Percentiles rank a stretch among this genome's conserved stretches.
Evolutionary conservation across 306 rosid species (phyloP).

Genomic region (Pterocarpus macrocarpus): DNA sequence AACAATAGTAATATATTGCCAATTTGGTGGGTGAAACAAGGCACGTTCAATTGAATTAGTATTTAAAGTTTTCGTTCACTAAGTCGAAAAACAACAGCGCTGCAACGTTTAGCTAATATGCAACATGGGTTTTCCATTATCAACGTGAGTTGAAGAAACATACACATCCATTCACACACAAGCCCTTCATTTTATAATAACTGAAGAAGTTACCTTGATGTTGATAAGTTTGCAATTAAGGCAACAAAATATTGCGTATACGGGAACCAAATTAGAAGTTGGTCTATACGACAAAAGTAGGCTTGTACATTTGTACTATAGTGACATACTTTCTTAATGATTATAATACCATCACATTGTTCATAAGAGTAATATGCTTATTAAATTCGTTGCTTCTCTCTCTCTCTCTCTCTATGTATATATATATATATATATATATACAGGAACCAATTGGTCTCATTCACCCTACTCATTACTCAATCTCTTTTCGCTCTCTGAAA

Average conservation of each 20-base stretch:
- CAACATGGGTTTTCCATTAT: no score
- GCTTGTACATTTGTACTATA: conserved; percentile 33
- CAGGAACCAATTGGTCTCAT: conserved; percentile 2
- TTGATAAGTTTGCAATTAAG: neutral
- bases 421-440: conserved; percentile 18
- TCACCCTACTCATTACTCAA: conserved; percentile 26
- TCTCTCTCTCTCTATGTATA: no score
- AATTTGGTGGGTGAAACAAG: neutral
- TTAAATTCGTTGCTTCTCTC: conserved; percentile 15
- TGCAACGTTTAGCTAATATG: neutral
- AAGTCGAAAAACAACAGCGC: neutral
- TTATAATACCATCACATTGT: neutral
- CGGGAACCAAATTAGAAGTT: neutral
- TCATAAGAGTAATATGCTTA: conserved; percentile 33
- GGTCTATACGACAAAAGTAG: neutral
- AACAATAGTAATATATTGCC: neutral
- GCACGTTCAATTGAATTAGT: neutral
- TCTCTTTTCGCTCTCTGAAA: neutral
- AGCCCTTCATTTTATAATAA: neutral
- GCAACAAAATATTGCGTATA: conserved; percentile 23
- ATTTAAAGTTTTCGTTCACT: neutral
- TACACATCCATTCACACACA: conserved; percentile 22
- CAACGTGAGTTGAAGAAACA: neutral
- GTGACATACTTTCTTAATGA: neutral
- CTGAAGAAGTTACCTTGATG: conserved; percentile 12